A percentile compares a stretch with the other conserved stretches of the same genome.
Evolutionary conservation across 306 rosid species (phyloP).

Genomic region (Vachellia collinsii): DNA sequence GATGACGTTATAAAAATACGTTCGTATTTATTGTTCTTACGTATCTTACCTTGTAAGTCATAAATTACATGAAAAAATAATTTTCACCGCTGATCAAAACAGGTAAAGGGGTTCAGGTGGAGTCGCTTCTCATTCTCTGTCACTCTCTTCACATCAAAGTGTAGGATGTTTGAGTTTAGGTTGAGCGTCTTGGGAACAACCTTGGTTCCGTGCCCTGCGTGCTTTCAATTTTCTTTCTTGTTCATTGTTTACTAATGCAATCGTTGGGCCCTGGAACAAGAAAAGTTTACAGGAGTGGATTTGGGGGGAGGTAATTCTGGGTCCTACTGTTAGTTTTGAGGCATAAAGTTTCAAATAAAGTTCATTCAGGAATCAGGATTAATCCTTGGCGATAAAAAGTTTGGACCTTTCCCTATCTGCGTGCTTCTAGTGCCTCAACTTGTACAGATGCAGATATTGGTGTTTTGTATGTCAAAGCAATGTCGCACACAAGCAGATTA

Average conservation of each 20-base stretch:
- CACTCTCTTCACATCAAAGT: not conserved
- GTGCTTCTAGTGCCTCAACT: not conserved
- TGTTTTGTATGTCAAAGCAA: not conserved
- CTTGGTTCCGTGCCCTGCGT: not conserved
- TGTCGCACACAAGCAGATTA: not conserved
- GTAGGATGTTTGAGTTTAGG: not conserved
- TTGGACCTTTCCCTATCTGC: not conserved
- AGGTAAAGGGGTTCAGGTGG: too few relatives aligned
- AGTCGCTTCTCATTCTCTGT: too few relatives aligned
- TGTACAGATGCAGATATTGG: not conserved
- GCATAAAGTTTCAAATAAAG: not conserved
- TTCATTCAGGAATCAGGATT: not conserved
- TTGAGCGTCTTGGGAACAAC: not conserved
- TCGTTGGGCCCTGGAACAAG: not conserved
- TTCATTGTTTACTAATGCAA: too few relatives aligned
- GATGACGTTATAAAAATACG: too few relatives aligned
- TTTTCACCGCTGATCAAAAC: too few relatives aligned
- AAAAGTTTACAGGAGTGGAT: not conserved
- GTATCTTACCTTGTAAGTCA: too few relatives aligned
- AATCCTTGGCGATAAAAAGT: not conserved
- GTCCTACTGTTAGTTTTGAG: not conserved
- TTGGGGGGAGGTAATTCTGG: conserved; percentile 11
- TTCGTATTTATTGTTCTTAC: too few relatives aligned
- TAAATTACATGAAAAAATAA: too few relatives aligned
- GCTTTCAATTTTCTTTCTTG: not conserved